phyloP scores from a whole-genome alignment of 23 red algal genomes.

The Chondrus crispus region DNA sequence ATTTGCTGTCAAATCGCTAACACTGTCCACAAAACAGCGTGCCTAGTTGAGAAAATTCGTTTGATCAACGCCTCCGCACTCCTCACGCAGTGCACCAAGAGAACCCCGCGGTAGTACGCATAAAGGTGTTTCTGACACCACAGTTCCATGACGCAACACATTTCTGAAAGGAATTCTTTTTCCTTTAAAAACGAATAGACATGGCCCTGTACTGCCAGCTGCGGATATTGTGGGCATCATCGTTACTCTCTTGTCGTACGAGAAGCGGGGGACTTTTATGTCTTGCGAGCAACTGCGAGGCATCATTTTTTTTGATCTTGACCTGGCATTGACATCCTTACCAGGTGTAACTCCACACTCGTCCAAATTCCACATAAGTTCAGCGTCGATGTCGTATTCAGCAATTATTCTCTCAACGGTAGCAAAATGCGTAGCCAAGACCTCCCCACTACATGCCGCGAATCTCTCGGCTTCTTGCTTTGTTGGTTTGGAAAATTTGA shows the following conservation, averaged over 20 bases:
- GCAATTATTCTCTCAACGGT: background rate
- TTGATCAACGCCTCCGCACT: background rate
- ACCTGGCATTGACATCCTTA: background rate
- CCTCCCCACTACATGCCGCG: background rate
- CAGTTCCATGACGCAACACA: background rate
- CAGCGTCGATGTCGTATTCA: background rate
- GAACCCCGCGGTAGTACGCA: background rate
- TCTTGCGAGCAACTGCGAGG: background rate
- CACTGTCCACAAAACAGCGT: background rate
- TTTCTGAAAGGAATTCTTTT: background rate
- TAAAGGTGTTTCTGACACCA: background rate
- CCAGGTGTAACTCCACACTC: background rate
- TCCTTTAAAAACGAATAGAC: constrained; percentile 21
- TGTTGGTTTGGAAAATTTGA: background rate
- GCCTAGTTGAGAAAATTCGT: background rate
- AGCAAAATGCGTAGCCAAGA: background rate
- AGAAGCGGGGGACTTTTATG: background rate
- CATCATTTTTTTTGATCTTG: background rate
- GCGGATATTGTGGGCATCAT: constrained; percentile 1
- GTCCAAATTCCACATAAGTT: background rate
- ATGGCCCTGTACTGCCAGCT: background rate
- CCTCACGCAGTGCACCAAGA: background rate
- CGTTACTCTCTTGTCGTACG: constrained; percentile 20
- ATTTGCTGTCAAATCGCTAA: background rate
- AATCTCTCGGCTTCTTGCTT: background rate